phyloP scores from a whole-genome alignment of 2,329 filamentous ascomycete genomes.

The Zelopaecilomyces penicillatus region DNA sequence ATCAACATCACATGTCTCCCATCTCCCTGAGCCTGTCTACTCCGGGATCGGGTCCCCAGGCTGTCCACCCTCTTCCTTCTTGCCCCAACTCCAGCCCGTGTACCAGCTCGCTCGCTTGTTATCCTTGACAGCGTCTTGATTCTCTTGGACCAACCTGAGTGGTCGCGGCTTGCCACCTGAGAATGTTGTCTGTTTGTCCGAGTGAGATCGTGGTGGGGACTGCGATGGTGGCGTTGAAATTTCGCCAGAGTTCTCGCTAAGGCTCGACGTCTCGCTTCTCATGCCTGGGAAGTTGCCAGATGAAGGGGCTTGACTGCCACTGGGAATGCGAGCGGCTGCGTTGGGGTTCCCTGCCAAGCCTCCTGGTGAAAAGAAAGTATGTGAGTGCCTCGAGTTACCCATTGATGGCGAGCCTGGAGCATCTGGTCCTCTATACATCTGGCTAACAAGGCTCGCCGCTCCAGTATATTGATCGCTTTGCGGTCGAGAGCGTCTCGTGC shows the following conservation, averaged over 20 bases:
- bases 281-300: slow-evolving; percentile 65
- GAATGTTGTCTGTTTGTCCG: slow-evolving; percentile 50
- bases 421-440: slow-evolving; percentile 77
- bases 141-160: slow-evolving; percentile 79
- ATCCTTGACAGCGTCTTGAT: slow-evolving; percentile 40
- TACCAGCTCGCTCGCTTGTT: slow-evolving; percentile 57
- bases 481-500: slow-evolving; percentile 46
- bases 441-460: slow-evolving; percentile 69
- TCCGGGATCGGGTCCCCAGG: slow-evolving; percentile 26
- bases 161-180: slow-evolving; percentile 70
- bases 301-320: slow-evolving; percentile 35
- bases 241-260: slow-evolving; percentile 58
- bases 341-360: slow-evolving; percentile 42
- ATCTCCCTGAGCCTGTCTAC: slow-evolving; percentile 10
- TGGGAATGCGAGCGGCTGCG: slow-evolving; percentile 43
- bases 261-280: slow-evolving; percentile 55
- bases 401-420: slow-evolving; percentile 53
- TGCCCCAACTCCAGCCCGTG: slow-evolving; percentile 47
- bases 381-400: slow-evolving; percentile 49
- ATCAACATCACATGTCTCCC: no score
- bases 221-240: slow-evolving; percentile 38
- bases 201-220: slow-evolving; percentile 44
- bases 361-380: slow-evolving; percentile 53
- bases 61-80: slow-evolving; percentile 38
- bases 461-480: slow-evolving; percentile 56